Conservation (phyloP, 305 asterid species). For the Nicotiana rustica region DNA sequence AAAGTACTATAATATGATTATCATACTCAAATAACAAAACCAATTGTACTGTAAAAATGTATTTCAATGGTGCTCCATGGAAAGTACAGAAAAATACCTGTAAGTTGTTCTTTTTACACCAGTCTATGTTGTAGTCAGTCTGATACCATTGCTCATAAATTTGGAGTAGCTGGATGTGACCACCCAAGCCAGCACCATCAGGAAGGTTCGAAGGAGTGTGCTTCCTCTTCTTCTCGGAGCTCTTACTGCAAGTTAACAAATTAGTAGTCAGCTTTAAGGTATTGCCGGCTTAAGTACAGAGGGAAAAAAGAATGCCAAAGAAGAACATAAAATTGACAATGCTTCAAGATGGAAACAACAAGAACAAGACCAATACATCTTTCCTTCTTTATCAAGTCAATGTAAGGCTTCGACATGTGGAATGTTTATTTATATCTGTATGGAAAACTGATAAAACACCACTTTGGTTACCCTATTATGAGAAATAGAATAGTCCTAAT, state of each 20-base stretch:
- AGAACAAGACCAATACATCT: constrained; percentile 15
- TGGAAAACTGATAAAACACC: not conserved
- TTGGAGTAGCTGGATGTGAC: constrained; percentile 94
- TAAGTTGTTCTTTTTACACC: constrained; percentile 93
- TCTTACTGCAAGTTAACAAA: constrained; percentile 54
- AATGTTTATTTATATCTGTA: not conserved
- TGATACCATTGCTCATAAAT: constrained; percentile 91
- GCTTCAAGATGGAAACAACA: constrained; percentile 5
- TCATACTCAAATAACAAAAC: constrained; percentile 26
- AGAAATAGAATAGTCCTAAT: constrained; percentile 9
- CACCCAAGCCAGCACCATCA: constrained; percentile 95
- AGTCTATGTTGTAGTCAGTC: constrained; percentile 62
- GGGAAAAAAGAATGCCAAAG: constrained; percentile 13
- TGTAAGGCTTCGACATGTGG: not conserved
- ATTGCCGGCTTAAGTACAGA: constrained; percentile 7
- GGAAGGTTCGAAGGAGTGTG: constrained; percentile 80
- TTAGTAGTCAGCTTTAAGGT: not conserved
- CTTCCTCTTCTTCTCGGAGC: constrained; percentile 79
- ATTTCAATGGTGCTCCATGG: not conserved
- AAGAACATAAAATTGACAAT: not conserved
- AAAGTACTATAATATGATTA: not conserved
- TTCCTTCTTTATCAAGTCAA: not conserved
- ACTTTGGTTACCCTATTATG: not conserved
- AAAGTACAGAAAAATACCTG: constrained; percentile 57
- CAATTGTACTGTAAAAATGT: not conserved